Evolutionary conservation across 73 alveolate species (phyloP).

Genomic region (Stentor roeselii): DNA sequence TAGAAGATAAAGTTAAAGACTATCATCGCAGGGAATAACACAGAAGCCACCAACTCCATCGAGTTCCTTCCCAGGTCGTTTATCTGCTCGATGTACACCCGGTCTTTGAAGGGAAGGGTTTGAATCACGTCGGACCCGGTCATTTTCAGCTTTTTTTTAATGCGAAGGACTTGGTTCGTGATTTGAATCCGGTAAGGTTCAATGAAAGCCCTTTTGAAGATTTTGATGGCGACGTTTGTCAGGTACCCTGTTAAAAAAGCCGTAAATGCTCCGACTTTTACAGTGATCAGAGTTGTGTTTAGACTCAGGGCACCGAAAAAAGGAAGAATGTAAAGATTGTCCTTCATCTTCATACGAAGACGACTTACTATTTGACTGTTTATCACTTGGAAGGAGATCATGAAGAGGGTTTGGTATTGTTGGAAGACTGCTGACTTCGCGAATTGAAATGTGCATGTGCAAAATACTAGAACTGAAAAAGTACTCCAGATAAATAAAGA

Average conservation of each 20-base stretch:
- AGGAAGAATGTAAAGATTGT: constrained; percentile 4
- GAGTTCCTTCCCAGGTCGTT: not conserved
- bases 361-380: not conserved
- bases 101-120: not conserved
- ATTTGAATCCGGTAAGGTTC: constrained; percentile 13
- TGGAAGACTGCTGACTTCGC: not conserved
- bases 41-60: not conserved
- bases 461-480: not conserved
- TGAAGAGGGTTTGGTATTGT: not conserved
- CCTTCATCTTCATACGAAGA: not conserved
- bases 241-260: constrained; percentile 17
- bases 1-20: constrained; percentile 14
- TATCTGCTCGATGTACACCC: constrained; percentile 15
- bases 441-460: not conserved
- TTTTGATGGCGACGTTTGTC: not conserved
- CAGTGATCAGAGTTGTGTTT: not conserved
- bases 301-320: constrained; percentile 18
- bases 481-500: not conserved
- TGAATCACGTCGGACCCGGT: not conserved
- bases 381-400: not conserved
- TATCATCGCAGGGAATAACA: not conserved
- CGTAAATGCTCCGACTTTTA: constrained; percentile 23
- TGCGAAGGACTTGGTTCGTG: not conserved
- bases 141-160: not conserved
- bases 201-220: not conserved